Conservation (phyloP, 140 eudicot species). For the Flaveria floridana region DNA sequence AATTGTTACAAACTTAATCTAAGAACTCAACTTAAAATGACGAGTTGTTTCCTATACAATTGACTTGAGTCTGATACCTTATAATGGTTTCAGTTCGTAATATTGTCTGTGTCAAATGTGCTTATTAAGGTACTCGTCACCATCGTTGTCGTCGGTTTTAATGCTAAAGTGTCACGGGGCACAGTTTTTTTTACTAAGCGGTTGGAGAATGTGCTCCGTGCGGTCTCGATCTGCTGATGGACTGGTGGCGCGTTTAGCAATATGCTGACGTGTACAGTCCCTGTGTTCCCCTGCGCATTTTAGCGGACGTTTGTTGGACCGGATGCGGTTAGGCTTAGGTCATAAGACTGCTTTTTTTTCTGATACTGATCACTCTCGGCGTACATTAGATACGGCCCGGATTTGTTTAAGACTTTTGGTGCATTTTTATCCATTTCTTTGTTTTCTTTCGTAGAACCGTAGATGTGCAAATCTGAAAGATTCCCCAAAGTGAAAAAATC, state of each 20-base stretch:
- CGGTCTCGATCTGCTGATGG: constrained; percentile 11
- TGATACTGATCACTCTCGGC: constrained; percentile 25
- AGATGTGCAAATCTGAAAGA: constrained; percentile 33
- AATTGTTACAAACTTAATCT: no score
- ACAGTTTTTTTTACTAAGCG: not conserved
- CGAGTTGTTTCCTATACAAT: no score
- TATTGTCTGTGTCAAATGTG: not conserved
- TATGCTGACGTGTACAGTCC: constrained; percentile 22
- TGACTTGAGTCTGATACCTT: no score
- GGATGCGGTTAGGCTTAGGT: constrained; percentile 11
- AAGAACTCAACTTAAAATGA: no score
- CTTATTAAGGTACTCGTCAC: not conserved
- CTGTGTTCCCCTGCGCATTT: constrained; percentile 16
- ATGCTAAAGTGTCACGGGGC: not conserved
- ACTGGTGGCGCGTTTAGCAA: constrained; percentile 23
- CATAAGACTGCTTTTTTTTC: constrained; percentile 5
- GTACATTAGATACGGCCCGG: constrained; percentile 35
- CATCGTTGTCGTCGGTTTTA: not conserved
- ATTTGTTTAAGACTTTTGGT: constrained; percentile 12
- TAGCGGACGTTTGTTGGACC: constrained; percentile 2
- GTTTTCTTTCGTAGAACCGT: constrained; percentile 7
- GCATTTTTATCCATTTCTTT: constrained; percentile 7
- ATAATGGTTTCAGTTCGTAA: no score
- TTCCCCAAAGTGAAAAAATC: constrained; percentile 16
- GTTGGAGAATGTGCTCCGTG: constrained; percentile 14